Evolutionary conservation across 768 basidiomycete genomes (phyloP).

Genomic region (Auricularia heimuer): DNA sequence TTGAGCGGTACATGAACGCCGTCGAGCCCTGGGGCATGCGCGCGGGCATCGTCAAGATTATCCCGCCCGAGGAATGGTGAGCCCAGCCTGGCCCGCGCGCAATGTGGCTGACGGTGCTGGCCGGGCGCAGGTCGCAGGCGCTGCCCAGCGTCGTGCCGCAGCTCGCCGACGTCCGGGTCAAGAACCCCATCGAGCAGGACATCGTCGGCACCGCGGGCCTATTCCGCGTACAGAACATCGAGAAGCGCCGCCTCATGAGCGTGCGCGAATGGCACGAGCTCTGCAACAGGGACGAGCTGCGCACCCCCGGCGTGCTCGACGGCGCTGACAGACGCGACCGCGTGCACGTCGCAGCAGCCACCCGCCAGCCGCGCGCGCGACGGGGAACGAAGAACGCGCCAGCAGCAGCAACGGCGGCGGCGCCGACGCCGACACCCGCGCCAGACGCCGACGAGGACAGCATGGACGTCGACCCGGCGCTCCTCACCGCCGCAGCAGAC

Average conservation of each 20-base stretch:
- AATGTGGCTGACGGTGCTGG: slow-evolving; percentile 6
- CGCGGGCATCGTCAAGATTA: slow-evolving; percentile 92
- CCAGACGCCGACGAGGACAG: slow-evolving; percentile 42
- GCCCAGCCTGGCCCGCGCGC: slow-evolving; percentile 3
- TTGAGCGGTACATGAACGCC: slow-evolving; percentile 80
- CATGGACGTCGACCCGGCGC: slow-evolving; percentile 26
- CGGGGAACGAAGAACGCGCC: background rate
- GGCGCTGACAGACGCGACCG: slow-evolving; percentile 8
- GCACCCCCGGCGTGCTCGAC: slow-evolving; percentile 49
- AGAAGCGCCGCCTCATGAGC: slow-evolving; percentile 75
- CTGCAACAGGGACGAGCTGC: slow-evolving; percentile 58
- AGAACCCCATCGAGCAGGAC: slow-evolving; percentile 86
- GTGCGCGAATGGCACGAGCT: slow-evolving; percentile 83
- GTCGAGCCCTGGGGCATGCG: slow-evolving; percentile 84
- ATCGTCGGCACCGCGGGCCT: slow-evolving; percentile 81
- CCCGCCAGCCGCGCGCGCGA: background rate
- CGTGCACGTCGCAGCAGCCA: slow-evolving; percentile 3
- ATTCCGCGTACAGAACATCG: slow-evolving; percentile 85
- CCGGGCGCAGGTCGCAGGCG: slow-evolving; percentile 46
- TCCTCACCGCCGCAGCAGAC: slow-evolving; percentile 5
- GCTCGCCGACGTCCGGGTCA: slow-evolving; percentile 66
- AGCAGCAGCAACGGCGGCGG: background rate
- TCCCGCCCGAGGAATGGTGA: slow-evolving; percentile 91
- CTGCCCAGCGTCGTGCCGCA: slow-evolving; percentile 66
- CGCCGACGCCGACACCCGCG: background rate